Percentiles rank a stretch among this genome's conserved stretches.
These are phyloP conservation scores for Triticum monococcum DNA, from an alignment of 176 grass and related monocot genomes.

Conservation along the genomic window DNA sequence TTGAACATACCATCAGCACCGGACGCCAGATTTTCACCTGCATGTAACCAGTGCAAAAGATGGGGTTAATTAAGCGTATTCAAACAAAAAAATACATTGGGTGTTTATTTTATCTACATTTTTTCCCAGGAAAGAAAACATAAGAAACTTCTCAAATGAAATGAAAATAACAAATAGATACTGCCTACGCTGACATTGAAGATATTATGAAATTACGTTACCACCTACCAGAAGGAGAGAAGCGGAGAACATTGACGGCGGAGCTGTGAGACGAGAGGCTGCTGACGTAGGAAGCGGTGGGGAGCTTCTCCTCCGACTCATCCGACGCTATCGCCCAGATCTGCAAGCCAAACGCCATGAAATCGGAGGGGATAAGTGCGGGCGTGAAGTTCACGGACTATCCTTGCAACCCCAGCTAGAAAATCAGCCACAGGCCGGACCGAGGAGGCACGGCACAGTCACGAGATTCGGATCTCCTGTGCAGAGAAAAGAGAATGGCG, in stretches of 20 bases:
- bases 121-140: not conserved
- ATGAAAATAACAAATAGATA: not conserved
- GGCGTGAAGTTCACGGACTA: not conserved
- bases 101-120: not conserved
- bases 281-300: slow-evolving; percentile 63
- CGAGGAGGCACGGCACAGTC: not conserved
- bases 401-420: not conserved
- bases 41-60: slow-evolving; percentile 1
- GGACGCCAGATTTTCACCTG: slow-evolving; percentile 82
- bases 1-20: slow-evolving; percentile 78
- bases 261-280: slow-evolving; percentile 77
- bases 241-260: slow-evolving; percentile 87
- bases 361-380: not conserved
- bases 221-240: slow-evolving; percentile 80
- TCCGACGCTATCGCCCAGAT: slow-evolving; percentile 62
- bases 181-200: not conserved
- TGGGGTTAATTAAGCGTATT: not conserved
- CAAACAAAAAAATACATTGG: not conserved
- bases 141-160: not conserved
- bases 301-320: slow-evolving; percentile 60
- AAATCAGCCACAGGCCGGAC: not conserved
- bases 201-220: not conserved
- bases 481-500: not conserved
- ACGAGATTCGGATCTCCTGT: not conserved
- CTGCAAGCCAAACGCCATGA: slow-evolving; percentile 38